phyloP scores from a whole-genome alignment of 768 basidiomycete species.

The Boletellus ananas region DNA sequence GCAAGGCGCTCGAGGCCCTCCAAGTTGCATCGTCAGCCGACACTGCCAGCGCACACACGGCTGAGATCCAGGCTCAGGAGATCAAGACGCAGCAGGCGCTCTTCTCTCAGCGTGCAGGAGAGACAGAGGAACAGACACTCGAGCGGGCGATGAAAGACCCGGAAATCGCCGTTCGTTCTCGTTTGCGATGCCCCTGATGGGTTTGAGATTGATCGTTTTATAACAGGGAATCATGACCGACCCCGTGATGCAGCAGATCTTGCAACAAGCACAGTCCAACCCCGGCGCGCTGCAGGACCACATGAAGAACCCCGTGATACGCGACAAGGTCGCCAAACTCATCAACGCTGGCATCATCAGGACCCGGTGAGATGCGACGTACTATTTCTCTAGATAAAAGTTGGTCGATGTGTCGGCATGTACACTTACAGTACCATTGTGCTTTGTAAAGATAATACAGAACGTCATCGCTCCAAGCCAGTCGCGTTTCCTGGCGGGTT shows the following conservation, averaged over 20 bases:
- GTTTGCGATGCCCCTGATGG: not conserved
- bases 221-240: constrained; percentile 78
- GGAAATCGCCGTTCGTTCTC: constrained; percentile 74
- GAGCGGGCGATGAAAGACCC: constrained; percentile 97
- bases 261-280: constrained; percentile 90
- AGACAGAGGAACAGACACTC: constrained; percentile 90
- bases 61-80: constrained; percentile 80
- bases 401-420: constrained; percentile 15
- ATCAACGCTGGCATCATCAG: constrained; percentile 91
- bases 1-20: constrained; percentile 78
- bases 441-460: constrained; percentile 24
- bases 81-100: constrained; percentile 78
- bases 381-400: constrained; percentile 9
- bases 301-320: constrained; percentile 87
- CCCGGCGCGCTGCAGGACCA: constrained; percentile 91
- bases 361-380: constrained; percentile 52
- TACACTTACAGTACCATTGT: constrained; percentile 21
- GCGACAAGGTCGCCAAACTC: constrained; percentile 82
- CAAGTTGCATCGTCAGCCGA: constrained; percentile 79
- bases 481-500: not conserved
- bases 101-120: constrained; percentile 71
- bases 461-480: not conserved
- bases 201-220: constrained; percentile 4
- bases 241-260: constrained; percentile 90
- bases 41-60: constrained; percentile 72